These are phyloP conservation scores for Trichoderma afroharzianum DNA, from an alignment of 2,329 filamentous ascomycete species.

Conservation along the genomic window DNA sequence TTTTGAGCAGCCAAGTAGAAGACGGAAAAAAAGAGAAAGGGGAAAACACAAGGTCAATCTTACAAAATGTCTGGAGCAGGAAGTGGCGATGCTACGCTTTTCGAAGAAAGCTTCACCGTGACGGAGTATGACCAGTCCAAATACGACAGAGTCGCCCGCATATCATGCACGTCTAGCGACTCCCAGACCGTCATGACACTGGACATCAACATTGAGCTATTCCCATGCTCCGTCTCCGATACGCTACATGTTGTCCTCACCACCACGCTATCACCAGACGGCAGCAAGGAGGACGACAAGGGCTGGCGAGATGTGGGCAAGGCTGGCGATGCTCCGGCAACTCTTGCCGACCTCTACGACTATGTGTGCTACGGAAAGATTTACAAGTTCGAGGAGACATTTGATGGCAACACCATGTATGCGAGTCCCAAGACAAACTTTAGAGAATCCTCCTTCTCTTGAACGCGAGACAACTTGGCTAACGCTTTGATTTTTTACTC, in stretches of 20 bases:
- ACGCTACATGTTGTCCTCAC: conserved; percentile 77
- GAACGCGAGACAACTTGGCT: neutral
- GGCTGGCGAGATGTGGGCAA: conserved; percentile 76
- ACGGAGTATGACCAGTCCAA: conserved; percentile 76
- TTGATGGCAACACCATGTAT: conserved; percentile 78
- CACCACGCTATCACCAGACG: conserved; percentile 81
- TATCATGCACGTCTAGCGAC: conserved; percentile 73
- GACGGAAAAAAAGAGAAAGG: conserved; percentile 6
- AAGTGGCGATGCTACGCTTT: conserved; percentile 84
- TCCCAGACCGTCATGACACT: conserved; percentile 73
- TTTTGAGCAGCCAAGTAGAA: neutral
- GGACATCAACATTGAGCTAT: conserved; percentile 92
- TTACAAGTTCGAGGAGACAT: conserved; percentile 79
- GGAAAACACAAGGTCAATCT: conserved; percentile 11
- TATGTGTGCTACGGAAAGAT: conserved; percentile 89
- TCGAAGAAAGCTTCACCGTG: conserved; percentile 87
- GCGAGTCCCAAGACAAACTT: conserved; percentile 9
- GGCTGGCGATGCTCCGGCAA: conserved; percentile 51
- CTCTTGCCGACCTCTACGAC: conserved; percentile 75
- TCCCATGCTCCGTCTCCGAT: conserved; percentile 71
- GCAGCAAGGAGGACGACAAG: conserved; percentile 69
- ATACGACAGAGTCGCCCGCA: conserved; percentile 91
- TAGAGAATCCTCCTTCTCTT: neutral
- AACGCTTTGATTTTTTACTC: neutral
- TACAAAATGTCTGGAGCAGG: conserved; percentile 32